phyloP scores from a whole-genome alignment of 306 rosid genomes.

The Cajanus cajan region DNA sequence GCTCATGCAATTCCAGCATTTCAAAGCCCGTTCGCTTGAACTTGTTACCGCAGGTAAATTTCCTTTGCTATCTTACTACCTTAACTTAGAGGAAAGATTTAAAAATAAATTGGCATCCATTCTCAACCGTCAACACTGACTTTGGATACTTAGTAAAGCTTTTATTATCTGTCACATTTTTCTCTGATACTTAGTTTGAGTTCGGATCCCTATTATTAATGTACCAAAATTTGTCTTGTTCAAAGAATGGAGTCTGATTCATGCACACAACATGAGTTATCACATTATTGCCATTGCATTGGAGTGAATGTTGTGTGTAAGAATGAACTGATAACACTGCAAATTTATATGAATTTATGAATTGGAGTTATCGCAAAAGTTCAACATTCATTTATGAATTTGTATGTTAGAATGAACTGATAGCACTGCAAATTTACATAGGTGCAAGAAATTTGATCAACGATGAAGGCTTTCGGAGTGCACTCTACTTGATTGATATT shows the following conservation, averaged over 20 bases:
- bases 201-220: neutral
- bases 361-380: no score
- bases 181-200: neutral
- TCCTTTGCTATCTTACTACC: neutral
- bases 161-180: neutral
- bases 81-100: neutral
- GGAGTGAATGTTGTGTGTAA: conserved; percentile 6
- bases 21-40: conserved; percentile 68
- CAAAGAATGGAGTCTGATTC: neutral
- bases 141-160: neutral
- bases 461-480: conserved; percentile 59
- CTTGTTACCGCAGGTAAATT: conserved; percentile 57
- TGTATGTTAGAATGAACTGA: conserved; percentile 15
- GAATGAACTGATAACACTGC: conserved; percentile 11
- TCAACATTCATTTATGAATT: neutral
- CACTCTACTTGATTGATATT: conserved; percentile 88
- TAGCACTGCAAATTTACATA: conserved; percentile 20
- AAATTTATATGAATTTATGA: neutral
- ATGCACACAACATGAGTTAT: neutral
- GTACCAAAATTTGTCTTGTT: neutral
- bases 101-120: neutral
- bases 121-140: neutral
- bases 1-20: conserved; percentile 80
- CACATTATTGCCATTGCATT: neutral
- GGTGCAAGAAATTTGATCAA: conserved; percentile 51